Evolutionary conservation across 2,329 filamentous ascomycete species (phyloP).

Genomic region (Epichloe typhina): DNA sequence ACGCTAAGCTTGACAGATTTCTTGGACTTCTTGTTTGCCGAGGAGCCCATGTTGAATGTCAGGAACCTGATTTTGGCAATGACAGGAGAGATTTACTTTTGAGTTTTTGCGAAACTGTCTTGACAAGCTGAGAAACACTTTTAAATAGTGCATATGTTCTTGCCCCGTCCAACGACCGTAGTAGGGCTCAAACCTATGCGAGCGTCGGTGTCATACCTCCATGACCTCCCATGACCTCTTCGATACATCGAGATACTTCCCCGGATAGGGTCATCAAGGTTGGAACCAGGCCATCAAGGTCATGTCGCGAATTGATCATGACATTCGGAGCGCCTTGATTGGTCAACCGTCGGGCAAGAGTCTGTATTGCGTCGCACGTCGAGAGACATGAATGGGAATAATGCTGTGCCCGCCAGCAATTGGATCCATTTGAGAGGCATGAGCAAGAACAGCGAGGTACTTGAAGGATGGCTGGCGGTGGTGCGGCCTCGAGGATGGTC

Average conservation of each 20-base stretch:
- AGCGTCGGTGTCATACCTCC: background rate
- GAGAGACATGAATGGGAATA: background rate
- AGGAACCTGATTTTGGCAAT: too few species aligned
- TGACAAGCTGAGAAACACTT: background rate
- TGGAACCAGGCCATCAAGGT: slow-evolving; percentile 3
- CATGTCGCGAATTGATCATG: background rate
- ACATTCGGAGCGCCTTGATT: slow-evolving; percentile 1
- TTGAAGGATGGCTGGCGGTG: too few species aligned
- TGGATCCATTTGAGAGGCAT: background rate
- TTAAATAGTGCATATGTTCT: background rate
- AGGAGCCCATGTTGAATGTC: background rate
- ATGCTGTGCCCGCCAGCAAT: background rate
- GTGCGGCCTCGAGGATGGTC: too few species aligned
- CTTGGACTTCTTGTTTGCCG: slow-evolving; percentile 1
- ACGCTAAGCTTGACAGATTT: slow-evolving; percentile 1
- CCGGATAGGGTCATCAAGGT: slow-evolving; percentile 4
- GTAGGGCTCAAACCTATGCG: background rate
- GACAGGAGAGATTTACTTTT: too few species aligned
- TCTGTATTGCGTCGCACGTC: background rate
- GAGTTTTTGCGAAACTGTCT: background rate
- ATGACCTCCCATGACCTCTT: background rate
- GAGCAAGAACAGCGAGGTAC: background rate
- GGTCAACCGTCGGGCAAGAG: background rate
- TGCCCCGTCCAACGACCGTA: background rate
- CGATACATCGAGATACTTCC: slow-evolving; percentile 1